These are phyloP conservation scores for Populus pruinosa DNA, from an alignment of 345 rosid genomes.

Conservation along the genomic window DNA sequence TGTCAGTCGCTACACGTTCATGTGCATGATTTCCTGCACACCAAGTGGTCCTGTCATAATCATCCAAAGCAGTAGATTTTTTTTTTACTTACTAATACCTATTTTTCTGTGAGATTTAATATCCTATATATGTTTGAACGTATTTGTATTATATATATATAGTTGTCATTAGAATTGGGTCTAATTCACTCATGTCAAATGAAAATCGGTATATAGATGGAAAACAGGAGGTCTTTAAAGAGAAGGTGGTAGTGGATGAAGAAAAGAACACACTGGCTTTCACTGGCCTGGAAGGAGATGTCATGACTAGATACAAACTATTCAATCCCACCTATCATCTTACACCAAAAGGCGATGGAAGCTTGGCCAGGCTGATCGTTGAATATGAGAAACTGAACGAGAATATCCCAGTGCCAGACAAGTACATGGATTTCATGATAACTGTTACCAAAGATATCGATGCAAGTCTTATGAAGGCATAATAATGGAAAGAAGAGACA, in stretches of 20 bases:
- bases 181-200: neutral
- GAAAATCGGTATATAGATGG: conserved; percentile 14
- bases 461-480: conserved; percentile 6
- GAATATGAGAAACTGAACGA: conserved; percentile 33
- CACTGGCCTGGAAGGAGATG: conserved; percentile 27
- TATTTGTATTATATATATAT: too few relatives aligned
- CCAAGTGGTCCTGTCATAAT: too few relatives aligned
- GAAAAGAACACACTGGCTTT: conserved; percentile 13
- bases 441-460: conserved; percentile 16
- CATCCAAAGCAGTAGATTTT: too few relatives aligned
- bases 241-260: conserved; percentile 20
- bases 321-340: conserved; percentile 2
- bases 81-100: too few relatives aligned
- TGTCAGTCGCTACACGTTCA: too few relatives aligned
- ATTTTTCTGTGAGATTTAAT: too few relatives aligned
- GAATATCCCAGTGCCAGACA: conserved; percentile 17
- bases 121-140: too few relatives aligned
- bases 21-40: too few relatives aligned
- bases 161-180: too few relatives aligned
- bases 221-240: conserved; percentile 20
- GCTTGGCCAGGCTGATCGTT: conserved; percentile 4
- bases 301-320: conserved; percentile 20
- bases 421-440: conserved; percentile 15
- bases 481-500: neutral
- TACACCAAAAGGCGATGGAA: conserved; percentile 6